Evolutionary conservation across 2,329 filamentous ascomycete genomes (phyloP).

Genomic region (Zymoseptoria brevis): DNA sequence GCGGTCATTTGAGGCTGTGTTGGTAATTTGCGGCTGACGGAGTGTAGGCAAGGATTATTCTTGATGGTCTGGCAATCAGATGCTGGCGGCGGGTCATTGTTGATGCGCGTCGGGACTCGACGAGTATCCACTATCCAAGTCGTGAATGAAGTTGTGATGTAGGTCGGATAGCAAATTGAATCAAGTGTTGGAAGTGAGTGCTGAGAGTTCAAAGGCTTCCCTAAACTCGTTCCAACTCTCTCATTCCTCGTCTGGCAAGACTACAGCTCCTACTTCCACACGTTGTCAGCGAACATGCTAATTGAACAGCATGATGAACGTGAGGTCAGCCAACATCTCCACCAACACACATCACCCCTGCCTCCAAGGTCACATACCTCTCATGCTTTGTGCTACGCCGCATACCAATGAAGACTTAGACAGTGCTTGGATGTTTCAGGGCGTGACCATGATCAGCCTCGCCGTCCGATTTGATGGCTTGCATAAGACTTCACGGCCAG

Average conservation of each 20-base stretch:
- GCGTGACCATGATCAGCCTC: neutral
- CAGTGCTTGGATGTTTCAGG: neutral
- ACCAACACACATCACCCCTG: neutral
- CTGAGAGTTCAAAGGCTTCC: neutral
- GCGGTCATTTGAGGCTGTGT: neutral
- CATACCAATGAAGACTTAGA: neutral
- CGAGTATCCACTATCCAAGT: neutral
- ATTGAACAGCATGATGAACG: neutral
- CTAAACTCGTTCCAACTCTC: neutral
- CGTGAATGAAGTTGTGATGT: neutral
- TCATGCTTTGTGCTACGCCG: neutral
- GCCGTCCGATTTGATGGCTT: neutral
- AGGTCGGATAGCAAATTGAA: neutral
- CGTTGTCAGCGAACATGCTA: no score
- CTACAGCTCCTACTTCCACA: no score
- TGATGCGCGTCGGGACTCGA: neutral
- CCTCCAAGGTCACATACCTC: neutral
- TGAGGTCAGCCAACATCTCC: neutral
- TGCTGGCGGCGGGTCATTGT: neutral
- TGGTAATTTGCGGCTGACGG: neutral
- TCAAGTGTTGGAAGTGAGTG: neutral
- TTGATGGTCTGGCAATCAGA: neutral
- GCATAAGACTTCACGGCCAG: neutral
- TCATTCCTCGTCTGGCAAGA: neutral
- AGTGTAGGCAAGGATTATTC: neutral